Evolutionary conservation across 2,329 filamentous ascomycete genomes (phyloP), one percentile per base, ranked within the genome.

Genomic region (Colletotrichum nymphaeae): DNA sequence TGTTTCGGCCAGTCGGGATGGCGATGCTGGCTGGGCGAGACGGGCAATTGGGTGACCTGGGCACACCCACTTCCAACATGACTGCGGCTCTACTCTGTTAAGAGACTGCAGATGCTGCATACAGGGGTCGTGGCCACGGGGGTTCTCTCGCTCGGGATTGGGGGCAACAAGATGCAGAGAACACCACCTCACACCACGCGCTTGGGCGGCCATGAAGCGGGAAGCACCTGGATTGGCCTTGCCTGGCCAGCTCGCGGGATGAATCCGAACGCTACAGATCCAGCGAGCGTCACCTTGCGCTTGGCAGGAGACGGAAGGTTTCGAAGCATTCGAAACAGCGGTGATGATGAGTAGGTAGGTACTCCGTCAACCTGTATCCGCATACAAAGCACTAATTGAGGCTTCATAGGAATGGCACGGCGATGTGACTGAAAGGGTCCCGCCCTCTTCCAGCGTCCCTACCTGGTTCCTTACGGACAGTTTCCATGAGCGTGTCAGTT

Each of bases 1-100:
- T 67, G 63, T 72, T 74, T 72, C 59, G 65, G 58, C 65, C 68
- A 35, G 63, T 67, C 72, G 57, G 57, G 68, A 74, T 72, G 62
- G 55, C 55, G 32, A 62, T 55, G 56, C 32, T 26, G 32, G 14
- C n/a, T n/a, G n/a, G 58, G 67, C 55, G 63, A 62, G 56, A 70
- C 67, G 72, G 56, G 63, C 59, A 49, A 49, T 49, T 68, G 63
- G 11, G 57, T 52, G 53, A 72, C 67, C 52, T 63, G 52, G 63
- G 63, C 72, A 55, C 67, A 63, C 37, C 53, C 71, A 69, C 24
- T 63, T 64, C 37, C 42, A 22, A 49, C 42, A 49, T 22, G 4
- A 49, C 42, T 49, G 42, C 42, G 42, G 42, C 46, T 53, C 42
- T 55, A 26, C 24, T 37, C 62, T 55, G 30, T 46, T 72, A 37